phyloP scores from a whole-genome alignment of 257 asterid species.

The Petrea volubilis region DNA sequence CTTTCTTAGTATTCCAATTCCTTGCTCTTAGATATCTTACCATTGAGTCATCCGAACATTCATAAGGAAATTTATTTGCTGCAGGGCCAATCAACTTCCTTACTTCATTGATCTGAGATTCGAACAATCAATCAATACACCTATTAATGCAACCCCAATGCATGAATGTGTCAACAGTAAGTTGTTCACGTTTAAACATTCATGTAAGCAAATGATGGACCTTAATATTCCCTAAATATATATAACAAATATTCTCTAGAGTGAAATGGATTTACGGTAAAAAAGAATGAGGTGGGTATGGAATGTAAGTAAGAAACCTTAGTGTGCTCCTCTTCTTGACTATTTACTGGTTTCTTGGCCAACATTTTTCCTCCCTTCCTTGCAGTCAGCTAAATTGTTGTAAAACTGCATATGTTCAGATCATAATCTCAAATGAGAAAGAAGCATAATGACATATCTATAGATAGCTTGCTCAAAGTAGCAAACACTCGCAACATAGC shows the following conservation, averaged over 20 bases:
- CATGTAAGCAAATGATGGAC: not conserved
- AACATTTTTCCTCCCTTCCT: constrained; percentile 41
- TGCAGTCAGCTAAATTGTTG: constrained; percentile 9
- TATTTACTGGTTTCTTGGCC: constrained; percentile 22
- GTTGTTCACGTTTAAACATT: not conserved
- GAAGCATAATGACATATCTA: not conserved
- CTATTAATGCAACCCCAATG: not conserved
- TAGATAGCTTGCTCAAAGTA: not conserved
- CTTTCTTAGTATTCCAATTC: constrained; percentile 52
- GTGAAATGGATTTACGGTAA: not conserved
- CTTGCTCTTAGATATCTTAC: constrained; percentile 59
- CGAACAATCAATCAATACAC: not conserved
- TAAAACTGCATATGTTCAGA: constrained; percentile 3
- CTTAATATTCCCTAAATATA: not conserved
- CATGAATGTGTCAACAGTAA: not conserved
- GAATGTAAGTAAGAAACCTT: constrained; percentile 35
- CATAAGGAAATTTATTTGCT: constrained; percentile 34
- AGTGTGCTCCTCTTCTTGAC: constrained; percentile 42
- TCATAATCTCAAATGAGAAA: not conserved
- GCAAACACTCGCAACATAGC: not conserved
- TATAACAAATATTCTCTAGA: not conserved
- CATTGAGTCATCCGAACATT: constrained; percentile 53
- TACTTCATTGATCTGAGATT: constrained; percentile 48
- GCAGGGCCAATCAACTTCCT: constrained; percentile 47
- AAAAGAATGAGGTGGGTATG: not conserved